Conservation (phyloP, 495 filamentous ascomycete species). For the Aspergillus steynii region DNA sequence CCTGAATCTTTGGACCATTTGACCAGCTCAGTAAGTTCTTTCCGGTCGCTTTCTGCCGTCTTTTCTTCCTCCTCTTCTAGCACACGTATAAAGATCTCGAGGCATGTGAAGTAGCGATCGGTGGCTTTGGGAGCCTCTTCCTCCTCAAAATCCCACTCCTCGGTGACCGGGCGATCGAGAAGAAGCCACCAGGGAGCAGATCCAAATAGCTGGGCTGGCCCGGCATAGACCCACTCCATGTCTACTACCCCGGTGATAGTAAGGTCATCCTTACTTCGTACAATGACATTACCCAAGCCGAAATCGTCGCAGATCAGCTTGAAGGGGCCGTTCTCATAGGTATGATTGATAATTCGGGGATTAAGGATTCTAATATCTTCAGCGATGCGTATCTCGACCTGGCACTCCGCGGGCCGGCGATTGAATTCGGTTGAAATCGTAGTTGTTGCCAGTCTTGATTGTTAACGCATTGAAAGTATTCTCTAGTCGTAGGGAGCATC, state of each 20-base stretch:
- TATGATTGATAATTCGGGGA: slow-evolving; percentile 23
- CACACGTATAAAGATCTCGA: slow-evolving; percentile 32
- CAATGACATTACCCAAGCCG: slow-evolving; percentile 37
- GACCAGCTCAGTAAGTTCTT: neutral
- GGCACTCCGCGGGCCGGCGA: slow-evolving; percentile 21
- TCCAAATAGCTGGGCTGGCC: slow-evolving; percentile 37
- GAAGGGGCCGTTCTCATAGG: slow-evolving; percentile 30
- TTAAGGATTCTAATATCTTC: slow-evolving; percentile 26
- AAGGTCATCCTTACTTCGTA: slow-evolving; percentile 30
- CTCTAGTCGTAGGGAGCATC: slow-evolving; percentile 28
- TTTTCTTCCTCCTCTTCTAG: slow-evolving; percentile 35
- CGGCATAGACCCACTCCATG: slow-evolving; percentile 38
- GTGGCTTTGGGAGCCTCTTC: slow-evolving; percentile 22
- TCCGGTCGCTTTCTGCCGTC: neutral
- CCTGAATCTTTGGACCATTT: slow-evolving; percentile 2
- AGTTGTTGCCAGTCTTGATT: slow-evolving; percentile 38
- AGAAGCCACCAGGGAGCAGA: slow-evolving; percentile 41
- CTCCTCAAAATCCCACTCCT: slow-evolving; percentile 25
- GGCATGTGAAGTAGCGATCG: slow-evolving; percentile 27
- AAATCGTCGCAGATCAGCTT: slow-evolving; percentile 41
- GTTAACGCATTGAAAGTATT: slow-evolving; percentile 35
- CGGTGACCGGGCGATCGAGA: slow-evolving; percentile 28
- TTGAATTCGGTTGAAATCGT: slow-evolving; percentile 34
- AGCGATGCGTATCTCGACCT: slow-evolving; percentile 26
- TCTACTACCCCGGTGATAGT: slow-evolving; percentile 37